Percentiles rank a stretch among this genome's conserved stretches.
These are phyloP conservation scores for Asterochloris erici DNA, from an alignment of 139 green algal genomes.

Conservation along the genomic window DNA sequence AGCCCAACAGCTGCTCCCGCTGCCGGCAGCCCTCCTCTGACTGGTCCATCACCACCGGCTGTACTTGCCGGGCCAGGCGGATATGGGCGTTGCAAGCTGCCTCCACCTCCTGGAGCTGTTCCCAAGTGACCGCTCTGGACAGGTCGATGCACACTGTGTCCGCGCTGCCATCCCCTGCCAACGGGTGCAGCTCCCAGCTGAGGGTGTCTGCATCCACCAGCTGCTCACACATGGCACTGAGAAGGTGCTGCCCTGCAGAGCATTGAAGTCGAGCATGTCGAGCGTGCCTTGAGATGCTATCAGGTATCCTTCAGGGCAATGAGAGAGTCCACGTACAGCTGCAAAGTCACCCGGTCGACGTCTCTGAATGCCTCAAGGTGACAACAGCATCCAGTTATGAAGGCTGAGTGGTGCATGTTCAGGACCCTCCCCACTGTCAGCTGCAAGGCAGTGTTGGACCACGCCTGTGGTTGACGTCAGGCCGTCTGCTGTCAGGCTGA, in stretches of 20 bases:
- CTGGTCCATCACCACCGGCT: background rate
- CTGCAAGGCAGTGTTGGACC: background rate
- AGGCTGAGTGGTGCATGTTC: background rate
- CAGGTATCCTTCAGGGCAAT: background rate
- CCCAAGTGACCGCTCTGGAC: background rate
- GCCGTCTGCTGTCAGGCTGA: background rate
- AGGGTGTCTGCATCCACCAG: conserved; percentile 7
- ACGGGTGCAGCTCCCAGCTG: conserved; percentile 21
- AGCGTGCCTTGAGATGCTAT: background rate
- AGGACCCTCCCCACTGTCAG: background rate
- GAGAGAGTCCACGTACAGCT: background rate
- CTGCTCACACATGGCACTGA: conserved; percentile 18
- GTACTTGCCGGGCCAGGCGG: background rate
- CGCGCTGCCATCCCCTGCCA: background rate
- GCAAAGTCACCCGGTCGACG: background rate
- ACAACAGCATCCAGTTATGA: background rate
- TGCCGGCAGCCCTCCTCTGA: background rate
- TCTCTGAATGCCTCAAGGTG: background rate
- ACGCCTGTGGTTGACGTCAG: background rate
- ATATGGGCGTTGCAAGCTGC: conserved; percentile 16
- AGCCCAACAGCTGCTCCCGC: background rate
- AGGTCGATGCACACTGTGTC: conserved; percentile 19
- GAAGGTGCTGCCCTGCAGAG: conserved; percentile 17
- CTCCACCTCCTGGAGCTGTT: conserved; percentile 19
- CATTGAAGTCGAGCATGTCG: background rate